Evolutionary conservation across 2,329 filamentous ascomycete genomes (phyloP), one percentile per base, ranked within the genome.

Genomic region (Aaosphaeria arxii): DNA sequence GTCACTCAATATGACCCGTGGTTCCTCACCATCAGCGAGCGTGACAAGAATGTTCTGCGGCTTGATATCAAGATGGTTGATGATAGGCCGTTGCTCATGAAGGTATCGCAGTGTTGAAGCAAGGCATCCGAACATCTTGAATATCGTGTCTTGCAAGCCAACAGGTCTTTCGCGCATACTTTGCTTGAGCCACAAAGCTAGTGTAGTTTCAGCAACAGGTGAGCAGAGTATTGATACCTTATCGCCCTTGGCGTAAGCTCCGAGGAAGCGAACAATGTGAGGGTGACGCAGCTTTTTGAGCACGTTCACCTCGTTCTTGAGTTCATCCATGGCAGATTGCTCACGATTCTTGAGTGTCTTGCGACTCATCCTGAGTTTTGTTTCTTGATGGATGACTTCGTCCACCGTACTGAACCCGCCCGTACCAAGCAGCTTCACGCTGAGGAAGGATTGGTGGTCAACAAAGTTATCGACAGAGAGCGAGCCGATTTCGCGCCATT

Each of bases 61-160:
- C 45, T 70, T 70, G 53, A 70, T 70, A 30, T 70, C 67, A 62
- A 67, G 64, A 30, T 70, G 67, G 42, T 62, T 69, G 30, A 69
- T 52, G 29, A 66, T 56, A 5, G 66, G 67, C 11, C 65, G 61
- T 51, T 69, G 64, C 46, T 67, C 66, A 29, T 70, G 67, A 5
- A 70, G 58, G 47, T 70, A 69, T 7, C 65, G 54, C 5, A 70
- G 53, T 7, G 67, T 65, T 2, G 65, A 67, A 2, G 60, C 54
- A 6, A 71, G 59, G 49, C 68, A 71, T 41, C 68, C 68, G 39
- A 65, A 63, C 63, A 71, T 67, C 54, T 62, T 64, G 43, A 61
- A 50, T 11, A 69, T 52, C 6, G 54, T 57, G 6, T 61, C 51
- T 32, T 51, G 28, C 4, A 69, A 49, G 11, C 61, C 58, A 11